Conservation (phyloP, 306 rosid genomes). For the Styphnolobium japonicum region DNA sequence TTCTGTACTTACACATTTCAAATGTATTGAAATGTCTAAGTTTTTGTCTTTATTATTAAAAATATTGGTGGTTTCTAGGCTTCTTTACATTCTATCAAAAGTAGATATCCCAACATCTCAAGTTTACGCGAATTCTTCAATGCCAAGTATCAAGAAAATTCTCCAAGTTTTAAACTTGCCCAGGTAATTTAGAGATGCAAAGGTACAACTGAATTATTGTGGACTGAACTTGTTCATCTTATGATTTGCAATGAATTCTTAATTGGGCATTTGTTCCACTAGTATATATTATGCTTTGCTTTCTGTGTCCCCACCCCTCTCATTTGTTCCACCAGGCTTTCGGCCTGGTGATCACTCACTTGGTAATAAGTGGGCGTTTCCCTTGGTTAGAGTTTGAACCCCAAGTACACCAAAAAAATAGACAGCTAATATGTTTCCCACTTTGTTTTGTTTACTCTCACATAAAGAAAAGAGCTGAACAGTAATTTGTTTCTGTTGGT, state of each 20-base stretch:
- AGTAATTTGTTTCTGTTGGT: neutral
- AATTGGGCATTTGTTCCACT: neutral
- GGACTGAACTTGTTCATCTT: constrained; percentile 22
- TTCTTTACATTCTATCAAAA: constrained; percentile 94
- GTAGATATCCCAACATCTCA: constrained; percentile 76
- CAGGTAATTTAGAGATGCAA: constrained; percentile 64
- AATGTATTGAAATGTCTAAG: constrained; percentile 23
- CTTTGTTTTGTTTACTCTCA: neutral
- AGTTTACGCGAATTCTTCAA: constrained; percentile 89
- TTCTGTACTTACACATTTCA: constrained; percentile 21
- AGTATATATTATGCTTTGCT: constrained; percentile 1
- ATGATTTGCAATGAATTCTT: constrained; percentile 13
- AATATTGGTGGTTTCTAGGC: constrained; percentile 58
- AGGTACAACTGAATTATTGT: neutral
- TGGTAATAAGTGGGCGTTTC: too few relatives aligned
- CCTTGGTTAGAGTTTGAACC: too few relatives aligned
- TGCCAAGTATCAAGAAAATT: constrained; percentile 88
- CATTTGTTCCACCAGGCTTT: too few relatives aligned
- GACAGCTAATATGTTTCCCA: neutral
- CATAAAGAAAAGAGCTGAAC: neutral
- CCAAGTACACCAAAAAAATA: too few relatives aligned
- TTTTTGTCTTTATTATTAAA: neutral
- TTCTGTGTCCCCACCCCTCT: neutral
- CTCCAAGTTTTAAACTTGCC: constrained; percentile 97
- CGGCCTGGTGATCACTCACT: too few relatives aligned